Evolutionary conservation across 805 yeast genomes (phyloP), one percentile per base, ranked within the genome.

Genomic region (Pichia phayaonensis): DNA sequence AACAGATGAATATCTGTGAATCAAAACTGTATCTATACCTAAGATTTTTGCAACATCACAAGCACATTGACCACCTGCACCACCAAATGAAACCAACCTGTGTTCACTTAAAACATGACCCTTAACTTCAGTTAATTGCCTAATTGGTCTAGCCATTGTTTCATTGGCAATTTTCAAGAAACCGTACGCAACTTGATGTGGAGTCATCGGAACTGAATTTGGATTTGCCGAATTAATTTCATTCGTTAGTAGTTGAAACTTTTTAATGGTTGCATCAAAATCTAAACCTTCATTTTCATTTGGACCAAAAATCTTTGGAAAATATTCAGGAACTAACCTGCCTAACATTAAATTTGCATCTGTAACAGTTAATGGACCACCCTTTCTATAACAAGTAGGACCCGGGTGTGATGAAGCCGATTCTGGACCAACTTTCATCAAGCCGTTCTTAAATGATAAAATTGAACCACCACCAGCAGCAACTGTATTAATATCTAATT

Each of bases 51-150:
- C 95, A 34, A 89, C 81, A 8, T 86, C 81, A 46, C 78, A 81
- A 2, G 94, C 90, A 65, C 86, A 90, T 67, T 89, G 96, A 11
- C 96, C 96, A 48, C 96, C 96, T 26, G 95, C 95, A 46, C 96
- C 96, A 45, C 96, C 96, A 67, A 88, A 88, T 2, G 92, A 77
- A 2, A 90, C 95, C 52, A 88, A 68, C 49, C 83, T 70, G 63
- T 88, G 96, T 12, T 75, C 71, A 12, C 83, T 62, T 0, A 81
- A 74, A 45, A 77, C 74, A 60, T 81, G 80, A 7, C 96, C 96
- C 61, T 81, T 86, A 2, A 92, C 86, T 63, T 88, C 96, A 0
- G 96, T 88, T 49, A 89, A 69, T 40, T 85, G 82, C 52, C 96
- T 75, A 49, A 88, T 86, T 3, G 96, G 96, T 53, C 94, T 75